Evolutionary conservation across 805 yeast species (phyloP), one percentile per base, ranked within the genome.

Genomic region (Isabelozyma rhagii): DNA sequence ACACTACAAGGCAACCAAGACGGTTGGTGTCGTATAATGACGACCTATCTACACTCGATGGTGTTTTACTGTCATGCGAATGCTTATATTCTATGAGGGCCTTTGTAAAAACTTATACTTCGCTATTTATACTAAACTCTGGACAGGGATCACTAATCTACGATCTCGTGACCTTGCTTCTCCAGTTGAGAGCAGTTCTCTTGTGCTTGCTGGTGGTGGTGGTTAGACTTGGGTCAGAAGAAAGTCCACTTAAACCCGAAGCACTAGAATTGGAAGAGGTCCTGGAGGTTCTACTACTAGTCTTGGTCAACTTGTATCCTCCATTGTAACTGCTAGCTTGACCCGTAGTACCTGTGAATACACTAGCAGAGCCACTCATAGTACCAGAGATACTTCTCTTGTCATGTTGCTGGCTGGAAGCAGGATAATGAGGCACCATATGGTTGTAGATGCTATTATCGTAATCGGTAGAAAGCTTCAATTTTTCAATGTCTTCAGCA

Each of bases 401-500:
- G 8, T 39, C 53, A 9, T 41, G 43, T 9, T 28, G 45, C 43
- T 46, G 55, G 29, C 31, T 48, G 7, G 52, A 46, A 38, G 56
- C 62, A n/a, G 53, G 55, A 27, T 50, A 54, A 34, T 52, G 57
- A 21, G 53, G 41, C n/a, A 53, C 49, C 38, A 46, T 52, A 47
- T 61, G 68, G 46, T 62, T 62, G 55, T 68, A 68, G 7, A 50
- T 55, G 39, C 53, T 39, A 38, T 58, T 48, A 5, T 69, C 72
- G 55, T 67, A 61, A 49, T 67, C 69, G 21, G 75, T 68, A 21
- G 63, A 57, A 46, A 72, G 62, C 49, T 69, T 64, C 60, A 79
- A 66, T 17, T 56, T 56, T 31, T 60, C 71, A 49, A 91, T 84
- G 56, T 90, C 97, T 6, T 71, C 77, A 27, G 71, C 70, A 66